Evolutionary conservation across 1,284 basidiomycete species (phyloP).

Genomic region (Ustilago bromivora): DNA sequence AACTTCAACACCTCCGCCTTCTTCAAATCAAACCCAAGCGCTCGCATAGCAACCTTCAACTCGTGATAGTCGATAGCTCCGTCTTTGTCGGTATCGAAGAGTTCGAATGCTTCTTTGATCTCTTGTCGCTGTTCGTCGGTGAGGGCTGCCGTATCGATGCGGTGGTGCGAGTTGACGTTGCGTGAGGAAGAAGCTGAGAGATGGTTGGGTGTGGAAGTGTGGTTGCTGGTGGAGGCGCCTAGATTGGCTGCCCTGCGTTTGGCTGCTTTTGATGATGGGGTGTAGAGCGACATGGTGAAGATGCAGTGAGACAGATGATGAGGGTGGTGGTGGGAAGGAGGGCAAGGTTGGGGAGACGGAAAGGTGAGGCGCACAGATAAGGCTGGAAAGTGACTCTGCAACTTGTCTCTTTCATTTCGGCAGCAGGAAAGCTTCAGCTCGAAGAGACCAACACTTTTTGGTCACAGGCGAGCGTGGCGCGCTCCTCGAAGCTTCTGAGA

Average conservation of each 20-base stretch:
- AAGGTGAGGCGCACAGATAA: slow-evolving; percentile 19
- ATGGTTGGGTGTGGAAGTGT: slow-evolving; percentile 34
- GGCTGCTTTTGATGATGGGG: slow-evolving; percentile 51
- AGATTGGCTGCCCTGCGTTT: slow-evolving; percentile 38
- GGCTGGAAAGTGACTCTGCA: neutral
- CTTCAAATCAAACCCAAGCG: slow-evolving; percentile 96
- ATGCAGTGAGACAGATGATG: neutral
- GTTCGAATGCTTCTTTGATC: slow-evolving; percentile 98
- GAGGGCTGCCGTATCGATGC: slow-evolving; percentile 70
- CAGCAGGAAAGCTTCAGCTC: slow-evolving; percentile 1
- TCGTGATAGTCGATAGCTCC: slow-evolving; percentile 88
- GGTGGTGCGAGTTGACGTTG: slow-evolving; percentile 34
- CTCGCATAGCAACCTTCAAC: slow-evolving; percentile 97
- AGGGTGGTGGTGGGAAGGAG: slow-evolving; percentile 6
- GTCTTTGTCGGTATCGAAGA: slow-evolving; percentile 99
- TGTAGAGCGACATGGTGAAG: slow-evolving; percentile 52
- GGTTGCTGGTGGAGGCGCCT: slow-evolving; percentile 29
- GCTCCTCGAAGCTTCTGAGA: neutral
- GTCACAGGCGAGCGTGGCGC: neutral
- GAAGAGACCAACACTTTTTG: slow-evolving; percentile 33
- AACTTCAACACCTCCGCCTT: slow-evolving; percentile 98
- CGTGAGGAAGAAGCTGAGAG: slow-evolving; percentile 25
- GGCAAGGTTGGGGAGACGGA: neutral
- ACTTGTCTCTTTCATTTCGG: slow-evolving; percentile 13
- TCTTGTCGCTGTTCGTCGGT: slow-evolving; percentile 96